Base-by-base conservation (phyloP, 129 eudicot species). In the Solidago caesia region DNA sequence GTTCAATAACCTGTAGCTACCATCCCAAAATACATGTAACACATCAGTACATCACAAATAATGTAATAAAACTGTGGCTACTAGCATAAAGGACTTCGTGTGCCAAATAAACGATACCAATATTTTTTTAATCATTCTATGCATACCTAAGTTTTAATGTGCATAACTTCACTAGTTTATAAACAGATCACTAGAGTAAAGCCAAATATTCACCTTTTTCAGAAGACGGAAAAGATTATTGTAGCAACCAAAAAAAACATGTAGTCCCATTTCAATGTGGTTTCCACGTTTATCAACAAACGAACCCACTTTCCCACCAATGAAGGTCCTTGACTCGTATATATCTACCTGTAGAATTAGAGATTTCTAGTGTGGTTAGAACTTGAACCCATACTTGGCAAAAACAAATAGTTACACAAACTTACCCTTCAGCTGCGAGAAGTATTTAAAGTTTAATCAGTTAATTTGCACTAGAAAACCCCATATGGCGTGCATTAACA, bases 241-340 rank as follows among this genome's bases (percentile, higher is more conserved):
- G 73, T 94, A 94, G 89, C 98, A 94, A 62, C 98, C 98, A 69
- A 94, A 94, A 89, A 94, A 94, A 59, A 94, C 98, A 77, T 94
- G 98, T 63, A 94, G 82, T 49, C 98, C 98, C 98, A 94, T 94
- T 81, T 94, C 98, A 78, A 94, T 87, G 79, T 94, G 98, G 79
- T 94, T 94, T 74, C 98, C 98, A 67, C 76, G 76, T 87, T 78
- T 90, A 83, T 94, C 98, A 80, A 88, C 89, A 81, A 88, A 94
- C 6, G 98, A 94, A 75, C 98, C 98, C 67, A 90, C 98, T 87
- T 94, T 94, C 48, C 98, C 98, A 57, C 98, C 98, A 76, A 94
- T 88, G 76, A 94, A 94, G 71, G 92, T 44, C 84, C 98, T 86
- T 64, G 97, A 88, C 72, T 94, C 98, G 63, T 90, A 94, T 70